Percentiles rank a stretch among this genome's conserved stretches.
Conservation (phyloP, 352 stramenopile genomes). For the Thalassiosira mediterranea region DNA sequence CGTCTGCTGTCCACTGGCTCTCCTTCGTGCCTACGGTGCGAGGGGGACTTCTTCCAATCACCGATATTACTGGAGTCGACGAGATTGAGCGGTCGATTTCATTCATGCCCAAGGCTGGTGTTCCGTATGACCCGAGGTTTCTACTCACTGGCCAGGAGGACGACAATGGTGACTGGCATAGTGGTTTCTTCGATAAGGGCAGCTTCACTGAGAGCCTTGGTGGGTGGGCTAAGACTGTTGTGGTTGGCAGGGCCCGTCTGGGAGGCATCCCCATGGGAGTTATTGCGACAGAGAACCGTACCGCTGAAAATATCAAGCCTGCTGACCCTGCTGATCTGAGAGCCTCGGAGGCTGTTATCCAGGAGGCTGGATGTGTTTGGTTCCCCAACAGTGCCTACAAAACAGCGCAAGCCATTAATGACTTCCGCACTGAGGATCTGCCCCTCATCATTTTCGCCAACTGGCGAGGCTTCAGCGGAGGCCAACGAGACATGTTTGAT, state of each 20-base stretch:
- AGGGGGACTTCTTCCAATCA: constrained; percentile 73
- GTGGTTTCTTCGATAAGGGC: constrained; percentile 85
- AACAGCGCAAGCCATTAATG: constrained; percentile 98
- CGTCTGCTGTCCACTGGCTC: constrained; percentile 96
- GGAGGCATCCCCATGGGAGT: constrained; percentile 98
- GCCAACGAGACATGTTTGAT: constrained; percentile 99
- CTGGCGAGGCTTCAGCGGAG: constrained; percentile 99
- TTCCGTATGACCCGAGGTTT: constrained; percentile 94
- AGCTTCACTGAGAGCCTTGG: constrained; percentile 98
- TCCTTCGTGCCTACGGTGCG: constrained; percentile 83
- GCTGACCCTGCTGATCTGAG: constrained; percentile 96
- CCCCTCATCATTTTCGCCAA: constrained; percentile 99
- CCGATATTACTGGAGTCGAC: constrained; percentile 83
- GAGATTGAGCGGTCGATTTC: constrained; percentile 87
- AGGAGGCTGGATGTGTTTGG: constrained; percentile 98
- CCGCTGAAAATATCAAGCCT: constrained; percentile 94
- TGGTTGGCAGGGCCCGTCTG: constrained; percentile 95
- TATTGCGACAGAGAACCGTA: constrained; percentile 98
- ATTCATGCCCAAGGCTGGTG: constrained; percentile 90
- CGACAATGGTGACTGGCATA: constrained; percentile 75
- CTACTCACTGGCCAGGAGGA: constrained; percentile 89
- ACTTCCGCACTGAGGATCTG: constrained; percentile 99
- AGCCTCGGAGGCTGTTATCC: constrained; percentile 92
- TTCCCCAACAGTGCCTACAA: constrained; percentile 99
- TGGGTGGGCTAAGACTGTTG: constrained; percentile 99